Conservation (phyloP, 1,139 yeast species). For the Kodamaea plutei region DNA sequence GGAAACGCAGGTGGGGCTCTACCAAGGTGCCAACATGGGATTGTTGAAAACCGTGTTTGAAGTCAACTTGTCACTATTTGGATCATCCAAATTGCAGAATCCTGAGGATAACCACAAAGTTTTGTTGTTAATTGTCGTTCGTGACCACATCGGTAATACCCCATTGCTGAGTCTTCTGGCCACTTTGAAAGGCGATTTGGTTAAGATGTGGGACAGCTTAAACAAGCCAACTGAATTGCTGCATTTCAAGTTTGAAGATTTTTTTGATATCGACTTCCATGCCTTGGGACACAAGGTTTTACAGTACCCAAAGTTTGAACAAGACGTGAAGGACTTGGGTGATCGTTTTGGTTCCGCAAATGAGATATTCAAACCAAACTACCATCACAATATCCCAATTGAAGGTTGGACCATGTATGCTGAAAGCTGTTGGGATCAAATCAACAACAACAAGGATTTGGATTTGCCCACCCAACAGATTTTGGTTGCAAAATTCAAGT, state of each 20-base stretch:
- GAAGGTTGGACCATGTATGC: constrained; percentile 97
- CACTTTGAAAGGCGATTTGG: constrained; percentile 67
- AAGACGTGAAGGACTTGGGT: constrained; percentile 62
- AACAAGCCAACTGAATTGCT: constrained; percentile 66
- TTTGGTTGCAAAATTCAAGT: constrained; percentile 87
- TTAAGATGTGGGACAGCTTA: constrained; percentile 72
- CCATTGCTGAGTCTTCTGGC: constrained; percentile 68
- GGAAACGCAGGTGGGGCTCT: constrained; percentile 96
- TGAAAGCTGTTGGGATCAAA: constrained; percentile 89
- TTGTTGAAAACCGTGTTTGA: constrained; percentile 92
- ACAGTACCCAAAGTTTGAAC: constrained; percentile 68
- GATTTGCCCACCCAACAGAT: constrained; percentile 97
- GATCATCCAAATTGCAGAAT: constrained; percentile 31
- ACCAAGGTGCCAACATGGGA: constrained; percentile 98
- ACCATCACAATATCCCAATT: constrained; percentile 83
- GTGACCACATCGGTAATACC: constrained; percentile 89
- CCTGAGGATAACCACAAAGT: constrained; percentile 54
- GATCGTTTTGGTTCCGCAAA: constrained; percentile 49
- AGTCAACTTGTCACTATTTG: constrained; percentile 83
- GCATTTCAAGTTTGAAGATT: constrained; percentile 58
- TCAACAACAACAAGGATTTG: constrained; percentile 85
- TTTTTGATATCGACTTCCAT: constrained; percentile 79
- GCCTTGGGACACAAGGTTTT: constrained; percentile 83
- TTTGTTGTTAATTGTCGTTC: constrained; percentile 76
- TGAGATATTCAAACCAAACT: constrained; percentile 61